Conservation (phyloP, 1,139 yeast genomes). For the Meyerozyma smithsonii region DNA sequence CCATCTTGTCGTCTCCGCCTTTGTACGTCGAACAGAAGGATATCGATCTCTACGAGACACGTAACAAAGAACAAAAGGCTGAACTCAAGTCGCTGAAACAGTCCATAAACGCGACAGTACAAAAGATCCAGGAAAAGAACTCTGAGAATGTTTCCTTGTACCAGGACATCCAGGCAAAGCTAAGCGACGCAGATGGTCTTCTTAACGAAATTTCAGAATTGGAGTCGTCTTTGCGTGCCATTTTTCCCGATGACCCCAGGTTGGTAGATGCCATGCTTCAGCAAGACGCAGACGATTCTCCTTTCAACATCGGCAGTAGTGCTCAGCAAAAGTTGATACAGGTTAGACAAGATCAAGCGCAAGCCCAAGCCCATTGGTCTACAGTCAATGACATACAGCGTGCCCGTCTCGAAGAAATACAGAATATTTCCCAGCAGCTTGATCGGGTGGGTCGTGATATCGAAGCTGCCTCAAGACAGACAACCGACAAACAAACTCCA, state of each 20-base stretch:
- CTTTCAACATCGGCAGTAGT: neutral
- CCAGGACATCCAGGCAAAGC: conserved; percentile 3
- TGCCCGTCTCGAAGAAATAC: neutral
- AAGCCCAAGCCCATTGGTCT: conserved; percentile 4
- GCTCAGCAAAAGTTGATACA: neutral
- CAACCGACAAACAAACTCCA: conserved; percentile 7
- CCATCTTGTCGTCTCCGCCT: conserved; percentile 15
- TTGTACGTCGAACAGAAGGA: conserved; percentile 23
- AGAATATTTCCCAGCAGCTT: conserved; percentile 6
- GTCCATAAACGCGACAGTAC: conserved; percentile 6
- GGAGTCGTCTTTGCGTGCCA: conserved; percentile 8
- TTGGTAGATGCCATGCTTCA: conserved; percentile 1
- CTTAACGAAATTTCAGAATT: conserved; percentile 5
- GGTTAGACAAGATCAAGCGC: conserved; percentile 4
- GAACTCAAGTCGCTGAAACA: conserved; percentile 15
- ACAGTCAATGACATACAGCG: neutral
- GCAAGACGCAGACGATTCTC: neutral
- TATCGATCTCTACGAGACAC: conserved; percentile 19
- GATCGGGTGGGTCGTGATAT: conserved; percentile 3
- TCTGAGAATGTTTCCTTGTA: conserved; percentile 9
- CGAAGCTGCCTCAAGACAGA: conserved; percentile 2
- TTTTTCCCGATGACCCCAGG: conserved; percentile 6
- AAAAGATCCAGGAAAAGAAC: conserved; percentile 7
- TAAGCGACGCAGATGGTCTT: conserved; percentile 5
- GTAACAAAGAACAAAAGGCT: conserved; percentile 18